Evolutionary conservation across 1,284 basidiomycete species (phyloP).

Genomic region (Apiotrichum akiyoshidainum): DNA sequence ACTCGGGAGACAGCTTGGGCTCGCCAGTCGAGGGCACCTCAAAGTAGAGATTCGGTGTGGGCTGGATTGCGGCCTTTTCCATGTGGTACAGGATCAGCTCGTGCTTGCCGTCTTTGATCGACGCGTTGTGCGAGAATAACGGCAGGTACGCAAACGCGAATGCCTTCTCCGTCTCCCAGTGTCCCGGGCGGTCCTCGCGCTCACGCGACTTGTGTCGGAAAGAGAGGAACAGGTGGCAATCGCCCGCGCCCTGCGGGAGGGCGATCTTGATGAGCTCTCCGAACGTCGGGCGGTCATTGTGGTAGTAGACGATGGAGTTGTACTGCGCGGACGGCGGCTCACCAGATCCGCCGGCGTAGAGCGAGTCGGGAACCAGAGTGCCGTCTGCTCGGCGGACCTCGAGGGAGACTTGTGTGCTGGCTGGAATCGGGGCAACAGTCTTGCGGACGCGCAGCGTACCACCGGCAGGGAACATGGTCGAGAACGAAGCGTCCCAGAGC

Average conservation of each 20-base stretch:
- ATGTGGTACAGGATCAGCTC: constrained; percentile 76
- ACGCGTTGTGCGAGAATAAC: constrained; percentile 72
- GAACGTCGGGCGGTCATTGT: constrained; percentile 81
- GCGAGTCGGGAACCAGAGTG: constrained; percentile 62
- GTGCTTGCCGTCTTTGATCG: constrained; percentile 88
- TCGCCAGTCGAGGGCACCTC: constrained; percentile 63
- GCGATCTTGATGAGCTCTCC: constrained; percentile 89
- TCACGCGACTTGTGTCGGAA: constrained; percentile 62
- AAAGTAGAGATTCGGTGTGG: constrained; percentile 69
- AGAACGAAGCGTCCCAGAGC: constrained; percentile 84
- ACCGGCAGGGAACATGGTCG: constrained; percentile 49
- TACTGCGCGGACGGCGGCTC: constrained; percentile 76
- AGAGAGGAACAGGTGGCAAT: constrained; percentile 91
- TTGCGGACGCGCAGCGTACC: constrained; percentile 46
- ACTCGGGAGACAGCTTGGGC: constrained; percentile 60
- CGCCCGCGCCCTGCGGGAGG: constrained; percentile 65
- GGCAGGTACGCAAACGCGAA: constrained; percentile 94
- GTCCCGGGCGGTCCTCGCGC: constrained; percentile 58
- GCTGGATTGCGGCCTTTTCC: constrained; percentile 61
- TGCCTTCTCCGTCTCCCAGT: constrained; percentile 62
- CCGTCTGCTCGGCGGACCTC: constrained; percentile 81
- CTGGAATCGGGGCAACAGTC: constrained; percentile 27
- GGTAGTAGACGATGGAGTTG: constrained; percentile 83
- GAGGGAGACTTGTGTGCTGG: constrained; percentile 82
- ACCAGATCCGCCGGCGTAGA: constrained; percentile 79